These are phyloP conservation scores for Suillus placidus DNA, from an alignment of 768 basidiomycete genomes.

Conservation along the genomic window DNA sequence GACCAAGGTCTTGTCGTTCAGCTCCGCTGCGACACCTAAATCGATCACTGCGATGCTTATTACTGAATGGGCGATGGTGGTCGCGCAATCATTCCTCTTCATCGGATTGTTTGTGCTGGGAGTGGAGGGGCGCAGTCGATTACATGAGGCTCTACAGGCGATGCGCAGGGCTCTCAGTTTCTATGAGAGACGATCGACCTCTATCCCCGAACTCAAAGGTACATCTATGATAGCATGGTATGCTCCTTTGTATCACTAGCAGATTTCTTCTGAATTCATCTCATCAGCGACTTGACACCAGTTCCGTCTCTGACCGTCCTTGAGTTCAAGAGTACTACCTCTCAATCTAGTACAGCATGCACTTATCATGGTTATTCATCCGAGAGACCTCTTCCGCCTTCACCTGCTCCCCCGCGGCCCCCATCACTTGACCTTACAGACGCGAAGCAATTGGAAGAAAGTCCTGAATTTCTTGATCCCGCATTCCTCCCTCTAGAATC, in stretches of 20 bases:
- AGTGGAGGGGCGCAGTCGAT: slow-evolving; percentile 30
- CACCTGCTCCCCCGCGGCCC: slow-evolving; percentile 5
- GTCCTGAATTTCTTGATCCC: slow-evolving; percentile 17
- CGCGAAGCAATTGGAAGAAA: slow-evolving; percentile 13
- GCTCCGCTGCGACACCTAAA: slow-evolving; percentile 19
- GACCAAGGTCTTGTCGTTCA: slow-evolving; percentile 23
- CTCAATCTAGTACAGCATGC: slow-evolving; percentile 17
- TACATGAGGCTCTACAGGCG: slow-evolving; percentile 5
- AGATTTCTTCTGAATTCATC: slow-evolving; percentile 13
- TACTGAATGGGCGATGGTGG: slow-evolving; percentile 30
- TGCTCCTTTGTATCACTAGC: neutral
- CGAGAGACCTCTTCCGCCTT: slow-evolving; percentile 14
- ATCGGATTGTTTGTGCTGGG: slow-evolving; percentile 60
- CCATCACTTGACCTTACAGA: slow-evolving; percentile 11
- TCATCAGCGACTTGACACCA: slow-evolving; percentile 18
- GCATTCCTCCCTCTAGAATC: slow-evolving; percentile 27
- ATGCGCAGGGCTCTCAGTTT: neutral
- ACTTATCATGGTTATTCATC: slow-evolving; percentile 10
- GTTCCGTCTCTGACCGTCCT: slow-evolving; percentile 25
- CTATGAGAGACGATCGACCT: neutral
- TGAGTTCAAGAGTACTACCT: slow-evolving; percentile 21
- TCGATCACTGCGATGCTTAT: slow-evolving; percentile 41
- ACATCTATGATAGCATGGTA: neutral
- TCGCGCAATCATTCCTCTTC: slow-evolving; percentile 45
- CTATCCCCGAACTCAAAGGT: neutral